Base-by-base conservation (phyloP, 2,329 filamentous ascomycete genomes). In the Ascochyta viciae-villosae region DNA sequence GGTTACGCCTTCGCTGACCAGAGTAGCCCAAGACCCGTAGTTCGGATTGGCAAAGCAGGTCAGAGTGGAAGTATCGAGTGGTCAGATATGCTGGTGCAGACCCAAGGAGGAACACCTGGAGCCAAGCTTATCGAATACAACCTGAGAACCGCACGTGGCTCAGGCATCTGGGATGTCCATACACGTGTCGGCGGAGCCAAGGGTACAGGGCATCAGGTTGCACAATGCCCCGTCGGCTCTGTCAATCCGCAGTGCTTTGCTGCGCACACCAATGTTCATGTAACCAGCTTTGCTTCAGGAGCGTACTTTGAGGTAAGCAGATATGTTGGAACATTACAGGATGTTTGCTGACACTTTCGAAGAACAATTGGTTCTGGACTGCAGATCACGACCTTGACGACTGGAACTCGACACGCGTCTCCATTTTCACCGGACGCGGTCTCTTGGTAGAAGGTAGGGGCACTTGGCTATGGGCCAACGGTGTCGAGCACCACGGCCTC, bases 331-430 rank as follows among this genome's bases (percentile, higher is more conserved):
- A 42, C 0, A 2, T 4, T 16, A 2, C 13, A 19, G 9, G 13
- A 6, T 7, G 12, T 2, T 9, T 56, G 33, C 61, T 62, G 34
- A 62, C 40, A 34, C 15, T 9, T 35, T 12, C n/a, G 7, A 47
- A 56, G 53, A 56, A 56, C 38, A 56, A 56, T 22, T 56, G 53
- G 53, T 56, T 56, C n/a, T 56, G 68, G 72, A 90, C 93, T 31
- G 87, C 93, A 0, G 94, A 97, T 74, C 94, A 97, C 80, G 91
- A 96, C 72, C 87, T 97, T 31, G 93, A 97, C 74, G 83, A 87
- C n/a, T 57, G 76, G 7, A 88, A 89, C 68, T 85, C 90, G 74
- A 86, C 80, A 9, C 90, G 92, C 73, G 87, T 94, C 73, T 88
- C 88, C 67, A 84, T 97, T 67, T 96, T 89, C 83, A 96, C 91